Conservation (phyloP, 108 stramenopile genomes). For the Epipyxis sp. region DNA sequence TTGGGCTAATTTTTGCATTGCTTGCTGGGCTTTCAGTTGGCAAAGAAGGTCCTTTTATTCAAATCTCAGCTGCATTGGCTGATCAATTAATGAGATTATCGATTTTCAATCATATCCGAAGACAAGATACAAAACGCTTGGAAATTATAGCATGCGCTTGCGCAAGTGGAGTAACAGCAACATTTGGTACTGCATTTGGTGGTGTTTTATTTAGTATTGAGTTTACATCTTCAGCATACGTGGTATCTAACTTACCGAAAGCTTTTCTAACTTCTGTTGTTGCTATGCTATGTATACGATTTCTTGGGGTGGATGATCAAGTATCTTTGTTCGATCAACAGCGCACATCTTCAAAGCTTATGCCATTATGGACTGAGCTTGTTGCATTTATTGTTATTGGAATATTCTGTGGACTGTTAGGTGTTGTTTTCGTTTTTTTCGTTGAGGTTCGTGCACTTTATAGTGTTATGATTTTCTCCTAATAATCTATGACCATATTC, state of each 20-base stretch:
- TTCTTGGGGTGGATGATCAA: constrained; percentile 16
- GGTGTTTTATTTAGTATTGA: constrained; percentile 49
- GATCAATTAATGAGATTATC: constrained; percentile 38
- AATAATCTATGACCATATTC: too few relatives aligned
- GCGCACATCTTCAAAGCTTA: not conserved
- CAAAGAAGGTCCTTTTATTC: constrained; percentile 50
- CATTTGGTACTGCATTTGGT: constrained; percentile 46
- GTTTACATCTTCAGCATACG: constrained; percentile 45
- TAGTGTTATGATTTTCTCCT: too few relatives aligned
- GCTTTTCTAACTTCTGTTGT: constrained; percentile 41
- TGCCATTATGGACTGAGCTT: constrained; percentile 37
- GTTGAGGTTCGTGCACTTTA: constrained; percentile 29
- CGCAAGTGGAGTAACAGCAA: constrained; percentile 48
- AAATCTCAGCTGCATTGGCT: constrained; percentile 44
- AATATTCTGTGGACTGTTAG: constrained; percentile 47
- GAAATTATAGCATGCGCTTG: constrained; percentile 51
- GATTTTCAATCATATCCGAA: constrained; percentile 36
- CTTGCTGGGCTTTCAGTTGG: constrained; percentile 46
- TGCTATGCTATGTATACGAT: constrained; percentile 39
- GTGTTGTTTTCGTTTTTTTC: constrained; percentile 40
- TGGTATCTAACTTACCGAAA: constrained; percentile 39
- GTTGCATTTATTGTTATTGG: constrained; percentile 41
- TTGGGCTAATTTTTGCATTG: constrained; percentile 39
- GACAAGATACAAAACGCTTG: constrained; percentile 37
- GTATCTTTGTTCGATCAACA: constrained; percentile 36